Conservation (phyloP, 805 yeast genomes). For the Kodamaea neixiangensis region DNA sequence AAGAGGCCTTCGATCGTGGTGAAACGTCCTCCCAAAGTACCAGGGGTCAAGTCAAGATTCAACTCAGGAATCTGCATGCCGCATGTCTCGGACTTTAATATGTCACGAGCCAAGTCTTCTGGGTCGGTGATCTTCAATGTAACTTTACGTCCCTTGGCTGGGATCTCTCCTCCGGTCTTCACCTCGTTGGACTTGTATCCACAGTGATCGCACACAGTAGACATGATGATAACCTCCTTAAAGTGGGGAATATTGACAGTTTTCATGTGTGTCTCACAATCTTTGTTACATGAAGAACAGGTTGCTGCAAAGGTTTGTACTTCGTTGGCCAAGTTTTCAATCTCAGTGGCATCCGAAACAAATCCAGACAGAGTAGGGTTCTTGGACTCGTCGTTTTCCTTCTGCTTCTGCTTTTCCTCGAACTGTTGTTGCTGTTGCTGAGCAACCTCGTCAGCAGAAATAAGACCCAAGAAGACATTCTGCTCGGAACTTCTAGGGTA, state of each 20-base stretch:
- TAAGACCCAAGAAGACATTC: slow-evolving; percentile 78
- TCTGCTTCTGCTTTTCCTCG: slow-evolving; percentile 36
- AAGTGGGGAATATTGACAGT: slow-evolving; percentile 95
- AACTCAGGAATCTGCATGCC: slow-evolving; percentile 84
- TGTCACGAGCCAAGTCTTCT: slow-evolving; percentile 92
- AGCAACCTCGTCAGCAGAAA: slow-evolving; percentile 66
- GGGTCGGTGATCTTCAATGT: slow-evolving; percentile 78
- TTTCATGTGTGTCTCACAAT: slow-evolving; percentile 94
- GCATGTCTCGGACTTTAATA: slow-evolving; percentile 93
- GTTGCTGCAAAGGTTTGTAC: slow-evolving; percentile 92
- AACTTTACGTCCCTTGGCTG: slow-evolving; percentile 77
- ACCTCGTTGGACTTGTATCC: slow-evolving; percentile 98
- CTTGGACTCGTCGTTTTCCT: slow-evolving; percentile 31
- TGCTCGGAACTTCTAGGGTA: slow-evolving; percentile 87
- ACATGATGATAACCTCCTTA: slow-evolving; percentile 96
- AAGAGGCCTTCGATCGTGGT: slow-evolving; percentile 95
- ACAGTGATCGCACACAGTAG: slow-evolving; percentile 87
- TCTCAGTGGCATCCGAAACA: slow-evolving; percentile 69
- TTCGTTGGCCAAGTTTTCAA: slow-evolving; percentile 84
- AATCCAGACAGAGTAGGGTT: slow-evolving; percentile 55
- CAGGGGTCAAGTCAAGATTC: slow-evolving; percentile 86
- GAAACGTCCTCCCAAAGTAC: slow-evolving; percentile 97
- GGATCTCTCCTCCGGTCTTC: slow-evolving; percentile 97
- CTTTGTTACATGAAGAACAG: slow-evolving; percentile 83
- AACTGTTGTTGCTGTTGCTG: slow-evolving; percentile 49